Conservation (phyloP, 1,284 basidiomycete genomes). For the Irpex sp. region DNA sequence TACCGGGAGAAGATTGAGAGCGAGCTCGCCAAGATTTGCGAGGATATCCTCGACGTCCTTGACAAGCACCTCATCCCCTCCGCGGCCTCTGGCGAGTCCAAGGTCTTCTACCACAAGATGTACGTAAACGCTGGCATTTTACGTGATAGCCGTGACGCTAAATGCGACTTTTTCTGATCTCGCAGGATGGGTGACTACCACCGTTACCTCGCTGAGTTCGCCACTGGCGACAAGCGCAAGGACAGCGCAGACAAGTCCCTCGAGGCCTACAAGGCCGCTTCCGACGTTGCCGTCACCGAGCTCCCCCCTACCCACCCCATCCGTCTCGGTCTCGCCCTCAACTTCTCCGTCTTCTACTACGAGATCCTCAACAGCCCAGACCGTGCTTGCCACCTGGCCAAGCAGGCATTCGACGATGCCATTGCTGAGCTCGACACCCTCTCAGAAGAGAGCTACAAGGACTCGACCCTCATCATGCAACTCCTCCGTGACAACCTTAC, state of each 20-base stretch:
- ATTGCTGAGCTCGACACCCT: conserved; percentile 99
- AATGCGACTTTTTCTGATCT: conserved; percentile 4
- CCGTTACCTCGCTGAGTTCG: conserved; percentile 99
- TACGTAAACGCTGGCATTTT: conserved; percentile 37
- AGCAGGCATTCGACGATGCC: conserved; percentile 99
- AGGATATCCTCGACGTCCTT: conserved; percentile 98
- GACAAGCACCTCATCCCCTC: conserved; percentile 99
- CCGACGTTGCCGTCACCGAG: conserved; percentile 96
- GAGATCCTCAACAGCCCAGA: conserved; percentile 99
- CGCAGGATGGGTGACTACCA: conserved; percentile 99
- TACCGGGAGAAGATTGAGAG: conserved; percentile 99
- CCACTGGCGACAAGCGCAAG: conserved; percentile 98
- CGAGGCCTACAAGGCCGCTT: conserved; percentile 99
- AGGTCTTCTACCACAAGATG: conserved; percentile 99
- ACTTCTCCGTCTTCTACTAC: conserved; percentile 99
- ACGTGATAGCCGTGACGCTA: conserved; percentile 1
- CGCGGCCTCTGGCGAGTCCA: conserved; percentile 96
- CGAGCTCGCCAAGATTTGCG: conserved; percentile 98
- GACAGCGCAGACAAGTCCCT: conserved; percentile 98
- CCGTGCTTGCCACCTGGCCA: conserved; percentile 98
- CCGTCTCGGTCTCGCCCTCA: conserved; percentile 97
- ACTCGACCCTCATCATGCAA: conserved; percentile 99
- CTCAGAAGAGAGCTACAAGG: conserved; percentile 99
- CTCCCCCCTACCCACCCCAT: conserved; percentile 99
- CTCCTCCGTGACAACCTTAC: conserved; percentile 98